A percentile compares a stretch with the other conserved stretches of the same genome.
These are phyloP conservation scores for Anacardium occidentale DNA, from an alignment of 345 rosid genomes.

Conservation along the genomic window DNA sequence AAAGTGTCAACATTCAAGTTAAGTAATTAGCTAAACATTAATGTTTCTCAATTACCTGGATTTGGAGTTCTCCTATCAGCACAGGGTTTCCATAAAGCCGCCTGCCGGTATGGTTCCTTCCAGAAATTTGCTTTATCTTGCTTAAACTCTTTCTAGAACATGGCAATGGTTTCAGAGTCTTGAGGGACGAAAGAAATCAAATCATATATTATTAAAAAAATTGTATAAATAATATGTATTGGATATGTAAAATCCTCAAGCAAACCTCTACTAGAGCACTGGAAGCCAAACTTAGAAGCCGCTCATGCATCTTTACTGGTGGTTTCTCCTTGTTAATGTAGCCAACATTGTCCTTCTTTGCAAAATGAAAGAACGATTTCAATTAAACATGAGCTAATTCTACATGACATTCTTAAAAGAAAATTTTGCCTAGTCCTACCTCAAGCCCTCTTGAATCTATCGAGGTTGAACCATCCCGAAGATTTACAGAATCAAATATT, in stretches of 20 bases:
- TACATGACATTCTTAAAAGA: neutral
- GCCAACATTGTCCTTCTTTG: conserved; percentile 33
- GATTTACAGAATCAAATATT: conserved; percentile 46
- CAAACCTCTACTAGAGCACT: conserved; percentile 68
- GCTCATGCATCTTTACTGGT: conserved; percentile 65
- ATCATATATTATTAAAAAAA: neutral
- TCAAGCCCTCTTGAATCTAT: conserved; percentile 29
- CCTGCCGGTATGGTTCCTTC: conserved; percentile 53
- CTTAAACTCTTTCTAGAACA: conserved; percentile 55
- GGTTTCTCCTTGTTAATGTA: conserved; percentile 31
- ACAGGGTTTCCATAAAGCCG: conserved; percentile 80
- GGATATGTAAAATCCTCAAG: conserved; percentile 13
- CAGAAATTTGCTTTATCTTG: conserved; percentile 45
- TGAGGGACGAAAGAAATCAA: neutral
- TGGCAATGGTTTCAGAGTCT: conserved; percentile 14
- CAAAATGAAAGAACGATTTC: conserved; percentile 9
- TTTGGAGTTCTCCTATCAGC: conserved; percentile 41
- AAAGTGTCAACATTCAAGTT: conserved; percentile 1
- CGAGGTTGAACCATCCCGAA: conserved; percentile 39
- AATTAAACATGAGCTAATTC: too few species aligned
- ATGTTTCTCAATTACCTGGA: conserved; percentile 31
- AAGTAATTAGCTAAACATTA: neutral
- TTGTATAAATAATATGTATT: neutral
- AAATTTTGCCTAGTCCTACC: conserved; percentile 38
- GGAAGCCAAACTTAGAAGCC: conserved; percentile 69